Evolutionary conservation across 2,329 filamentous ascomycete species (phyloP).

Genomic region (Botryotinia globosa): DNA sequence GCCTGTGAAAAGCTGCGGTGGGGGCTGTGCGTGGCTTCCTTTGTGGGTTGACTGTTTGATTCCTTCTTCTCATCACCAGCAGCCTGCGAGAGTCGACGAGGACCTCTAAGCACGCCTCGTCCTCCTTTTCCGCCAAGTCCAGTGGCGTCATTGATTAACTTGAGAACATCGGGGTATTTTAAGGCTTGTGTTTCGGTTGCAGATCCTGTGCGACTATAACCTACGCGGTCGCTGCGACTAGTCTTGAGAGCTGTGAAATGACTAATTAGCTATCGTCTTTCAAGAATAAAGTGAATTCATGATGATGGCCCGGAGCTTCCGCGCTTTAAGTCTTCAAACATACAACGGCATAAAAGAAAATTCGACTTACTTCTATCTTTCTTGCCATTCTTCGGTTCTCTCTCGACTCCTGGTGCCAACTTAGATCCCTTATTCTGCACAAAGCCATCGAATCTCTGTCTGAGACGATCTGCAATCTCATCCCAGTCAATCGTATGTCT

Average conservation of each 20-base stretch:
- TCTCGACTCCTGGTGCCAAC: constrained; percentile 9
- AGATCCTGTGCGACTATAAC: neutral
- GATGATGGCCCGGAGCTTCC: neutral
- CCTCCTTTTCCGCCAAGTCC: constrained; percentile 4
- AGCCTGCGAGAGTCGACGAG: neutral
- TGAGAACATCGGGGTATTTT: constrained; percentile 6
- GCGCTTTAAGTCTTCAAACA: neutral
- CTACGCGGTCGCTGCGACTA: neutral
- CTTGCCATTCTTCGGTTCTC: neutral
- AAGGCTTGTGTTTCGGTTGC: constrained; percentile 11
- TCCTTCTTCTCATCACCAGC: neutral
- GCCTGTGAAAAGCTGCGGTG: neutral
- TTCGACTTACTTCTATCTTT: neutral
- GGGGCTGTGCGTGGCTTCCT: neutral
- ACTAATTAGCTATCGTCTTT: neutral
- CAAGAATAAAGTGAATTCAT: neutral
- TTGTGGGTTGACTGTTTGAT: neutral
- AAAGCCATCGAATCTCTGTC: neutral
- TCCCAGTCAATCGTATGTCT: constrained; percentile 1
- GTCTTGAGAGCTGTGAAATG: neutral
- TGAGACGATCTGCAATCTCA: neutral
- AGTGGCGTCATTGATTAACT: neutral
- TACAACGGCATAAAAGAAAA: neutral
- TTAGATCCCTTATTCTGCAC: neutral
- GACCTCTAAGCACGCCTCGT: constrained; percentile 2